Evolutionary conservation across 2,329 filamentous ascomycete genomes (phyloP).

Genomic region (Bimuria novae-zelandiae): DNA sequence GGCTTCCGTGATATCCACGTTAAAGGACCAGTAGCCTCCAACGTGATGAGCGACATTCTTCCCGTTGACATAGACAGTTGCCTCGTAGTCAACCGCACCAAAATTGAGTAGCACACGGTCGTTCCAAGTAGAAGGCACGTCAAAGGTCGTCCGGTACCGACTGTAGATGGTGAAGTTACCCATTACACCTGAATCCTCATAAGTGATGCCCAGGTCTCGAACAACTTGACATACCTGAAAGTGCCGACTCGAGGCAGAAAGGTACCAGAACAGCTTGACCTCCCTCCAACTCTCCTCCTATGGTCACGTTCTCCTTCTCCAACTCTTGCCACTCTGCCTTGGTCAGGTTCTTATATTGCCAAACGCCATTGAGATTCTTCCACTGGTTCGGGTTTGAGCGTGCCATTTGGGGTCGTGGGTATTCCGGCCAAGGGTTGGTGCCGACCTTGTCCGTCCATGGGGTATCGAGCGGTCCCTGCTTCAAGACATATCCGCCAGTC

Average conservation of each 20-base stretch:
- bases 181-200: slow-evolving; percentile 51
- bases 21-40: slow-evolving; percentile 67
- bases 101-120: slow-evolving; percentile 58
- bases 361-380: slow-evolving; percentile 63
- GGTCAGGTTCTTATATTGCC: slow-evolving; percentile 56
- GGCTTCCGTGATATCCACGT: slow-evolving; percentile 60
- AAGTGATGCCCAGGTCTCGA: slow-evolving; percentile 41
- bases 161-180: slow-evolving; percentile 46
- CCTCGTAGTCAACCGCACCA: slow-evolving; percentile 63
- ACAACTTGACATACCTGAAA: slow-evolving; percentile 50
- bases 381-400: slow-evolving; percentile 51
- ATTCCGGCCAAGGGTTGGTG: slow-evolving; percentile 61
- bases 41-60: slow-evolving; percentile 57
- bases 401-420: slow-evolving; percentile 62
- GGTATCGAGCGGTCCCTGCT: slow-evolving; percentile 44
- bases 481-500: slow-evolving; percentile 33
- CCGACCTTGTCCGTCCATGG: slow-evolving; percentile 59
- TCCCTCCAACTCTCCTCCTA: slow-evolving; percentile 46
- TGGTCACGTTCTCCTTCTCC: slow-evolving; percentile 52
- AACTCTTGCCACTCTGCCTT: slow-evolving; percentile 44
- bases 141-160: slow-evolving; percentile 58
- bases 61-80: slow-evolving; percentile 64
- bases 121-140: slow-evolving; percentile 55
- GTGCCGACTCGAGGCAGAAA: slow-evolving; percentile 59
- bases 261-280: slow-evolving; percentile 55